Conservation (phyloP, 164 flowering plant genomes). For the Warburgia ugandensis region DNA sequence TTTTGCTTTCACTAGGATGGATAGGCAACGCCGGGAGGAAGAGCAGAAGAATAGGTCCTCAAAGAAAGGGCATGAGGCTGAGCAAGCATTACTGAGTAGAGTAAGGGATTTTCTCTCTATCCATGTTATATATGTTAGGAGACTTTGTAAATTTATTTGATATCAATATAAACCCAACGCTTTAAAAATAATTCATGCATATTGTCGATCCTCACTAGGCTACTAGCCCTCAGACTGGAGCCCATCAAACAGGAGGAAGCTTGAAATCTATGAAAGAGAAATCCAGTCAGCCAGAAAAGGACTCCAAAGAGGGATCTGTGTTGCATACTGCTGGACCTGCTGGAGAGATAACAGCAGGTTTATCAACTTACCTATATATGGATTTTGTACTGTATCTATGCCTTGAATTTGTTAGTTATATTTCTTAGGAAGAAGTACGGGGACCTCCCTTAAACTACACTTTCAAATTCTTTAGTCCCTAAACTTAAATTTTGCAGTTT, state of each 20-base stretch:
- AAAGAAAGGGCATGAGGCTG: conserved; percentile 75
- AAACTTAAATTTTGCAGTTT: too few relatives aligned
- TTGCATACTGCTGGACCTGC: conserved; percentile 86
- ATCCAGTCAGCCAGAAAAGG: conserved; percentile 60
- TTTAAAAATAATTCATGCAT: neutral
- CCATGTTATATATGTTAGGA: too few relatives aligned
- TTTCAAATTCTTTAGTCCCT: too few relatives aligned
- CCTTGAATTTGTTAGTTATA: neutral
- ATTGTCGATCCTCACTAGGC: conserved; percentile 41
- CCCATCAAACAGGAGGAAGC: conserved; percentile 63
- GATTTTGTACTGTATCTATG: too few relatives aligned
- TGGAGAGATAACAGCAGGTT: conserved; percentile 97
- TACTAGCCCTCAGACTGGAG: conserved; percentile 89
- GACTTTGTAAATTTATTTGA: too few relatives aligned
- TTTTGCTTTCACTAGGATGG: conserved; percentile 56
- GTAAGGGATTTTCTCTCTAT: conserved; percentile 26
- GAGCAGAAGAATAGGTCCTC: conserved; percentile 67
- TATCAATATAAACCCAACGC: too few relatives aligned
- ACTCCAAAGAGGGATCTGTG: conserved; percentile 59
- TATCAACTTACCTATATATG: conserved; percentile 2
- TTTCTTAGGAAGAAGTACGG: neutral
- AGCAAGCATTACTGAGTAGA: conserved; percentile 70
- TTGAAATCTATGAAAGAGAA: conserved; percentile 91
- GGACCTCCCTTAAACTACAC: too few relatives aligned
- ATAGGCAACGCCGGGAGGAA: conserved; percentile 94